Base-by-base conservation (phyloP, 208 protist species). In the Crithidia bombi region DNA sequence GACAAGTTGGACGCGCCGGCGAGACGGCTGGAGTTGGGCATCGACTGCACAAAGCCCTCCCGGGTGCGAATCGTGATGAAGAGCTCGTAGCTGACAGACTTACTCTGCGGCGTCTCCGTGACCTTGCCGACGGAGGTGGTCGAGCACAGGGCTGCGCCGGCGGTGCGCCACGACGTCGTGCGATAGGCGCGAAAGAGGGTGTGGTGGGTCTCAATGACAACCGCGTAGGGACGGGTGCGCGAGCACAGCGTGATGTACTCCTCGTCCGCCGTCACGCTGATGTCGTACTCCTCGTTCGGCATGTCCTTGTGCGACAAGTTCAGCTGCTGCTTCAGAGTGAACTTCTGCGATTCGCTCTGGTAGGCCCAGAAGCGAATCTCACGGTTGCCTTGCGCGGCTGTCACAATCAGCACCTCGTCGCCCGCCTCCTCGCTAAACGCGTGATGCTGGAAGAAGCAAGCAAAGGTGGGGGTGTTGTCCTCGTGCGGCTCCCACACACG, bases 211-310 rank as follows among this genome's bases (percentile, higher is more conserved):
- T 96, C 86, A 30, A 93, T 82, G 21, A 95, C 89, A 2, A 96
- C 87, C 5, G 86, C 87, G 57, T 86, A 80, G 19, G 82, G 51
- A 41, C 75, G 56, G 10, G 79, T 78, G 36, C 75, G 78, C n/a
- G 89, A 92, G 43, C 76, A 77, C 12, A 96, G 79, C n/a, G 82
- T 92, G 56, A 96, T 91, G 72, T 96, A 96, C 69, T 96, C 92
- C 67, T 96, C 89, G 35, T 77, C 70, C 1, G 86, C 81, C n/a
- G 87, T 92, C 52, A 91, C 75, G 56, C 79, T 88, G 59, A 94
- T 87, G 58, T 82, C 62, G 59, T 93, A 94, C n/a, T 51, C 77
- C 32, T 82, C 73, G n/a, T 55, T 65, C 5, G 35, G 64, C 47
- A 72, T 56, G 51, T 69, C 52, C 41, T 75, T 81, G 75, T 77